Conservation (phyloP, 164 flowering plant genomes). For the Sedum album region DNA sequence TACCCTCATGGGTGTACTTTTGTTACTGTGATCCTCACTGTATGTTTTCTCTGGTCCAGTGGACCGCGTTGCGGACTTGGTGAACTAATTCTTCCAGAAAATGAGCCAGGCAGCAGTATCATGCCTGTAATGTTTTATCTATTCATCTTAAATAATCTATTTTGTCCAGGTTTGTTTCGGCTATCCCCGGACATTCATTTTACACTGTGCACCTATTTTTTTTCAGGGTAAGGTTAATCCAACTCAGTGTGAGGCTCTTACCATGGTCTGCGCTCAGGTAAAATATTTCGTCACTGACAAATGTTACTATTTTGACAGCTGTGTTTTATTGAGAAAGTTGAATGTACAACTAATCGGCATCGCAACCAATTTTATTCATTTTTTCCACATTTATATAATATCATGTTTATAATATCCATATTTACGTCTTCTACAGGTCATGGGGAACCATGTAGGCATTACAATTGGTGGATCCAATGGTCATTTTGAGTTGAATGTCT, state of each 20-base stretch:
- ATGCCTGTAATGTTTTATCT: constrained; percentile 68
- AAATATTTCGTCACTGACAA: constrained; percentile 6
- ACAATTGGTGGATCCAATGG: constrained; percentile 96
- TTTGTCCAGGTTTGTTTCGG: neutral
- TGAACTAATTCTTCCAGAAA: constrained; percentile 96
- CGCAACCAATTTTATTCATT: neutral
- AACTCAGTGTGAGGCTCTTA: constrained; percentile 97
- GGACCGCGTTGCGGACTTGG: constrained; percentile 99
- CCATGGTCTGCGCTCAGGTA: constrained; percentile 99
- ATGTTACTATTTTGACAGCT: neutral
- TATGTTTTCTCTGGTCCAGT: constrained; percentile 32
- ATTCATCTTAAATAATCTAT: neutral
- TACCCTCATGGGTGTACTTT: neutral
- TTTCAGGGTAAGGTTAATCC: constrained; percentile 98
- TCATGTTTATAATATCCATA: neutral
- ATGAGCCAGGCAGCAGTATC: constrained; percentile 98
- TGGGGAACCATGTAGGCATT: constrained; percentile 94
- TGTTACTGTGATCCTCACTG: constrained; percentile 5
- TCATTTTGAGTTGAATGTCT: constrained; percentile 95
- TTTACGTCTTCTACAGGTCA: constrained; percentile 45
- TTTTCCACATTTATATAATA: neutral
- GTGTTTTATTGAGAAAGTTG: neutral
- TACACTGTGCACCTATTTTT: constrained; percentile 5
- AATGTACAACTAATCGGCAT: neutral
- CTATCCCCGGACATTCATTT: neutral